Evolutionary conservation across 1,284 basidiomycete genomes (phyloP).

Genomic region (Boletellus deceptivus): DNA sequence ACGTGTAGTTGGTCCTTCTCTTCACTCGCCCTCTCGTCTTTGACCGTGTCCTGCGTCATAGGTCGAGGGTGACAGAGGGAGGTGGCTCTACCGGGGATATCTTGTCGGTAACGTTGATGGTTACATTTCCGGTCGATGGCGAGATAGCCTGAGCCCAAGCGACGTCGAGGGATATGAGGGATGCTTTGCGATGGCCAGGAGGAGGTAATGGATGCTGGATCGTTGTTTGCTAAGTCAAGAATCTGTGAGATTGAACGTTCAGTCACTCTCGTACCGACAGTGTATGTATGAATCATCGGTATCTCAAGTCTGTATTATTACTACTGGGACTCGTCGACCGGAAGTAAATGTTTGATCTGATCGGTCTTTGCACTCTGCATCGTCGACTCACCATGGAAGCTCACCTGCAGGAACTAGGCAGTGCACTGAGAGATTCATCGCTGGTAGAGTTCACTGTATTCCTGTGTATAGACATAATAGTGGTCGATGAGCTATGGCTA

Average conservation of each 20-base stretch:
- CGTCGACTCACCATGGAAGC: background rate
- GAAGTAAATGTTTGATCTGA: background rate
- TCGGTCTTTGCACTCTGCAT: background rate
- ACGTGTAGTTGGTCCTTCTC: slow-evolving; percentile 27
- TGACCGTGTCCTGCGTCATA: slow-evolving; percentile 27
- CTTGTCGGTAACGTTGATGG: slow-evolving; percentile 63
- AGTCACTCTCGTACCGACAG: background rate
- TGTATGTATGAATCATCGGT: no score
- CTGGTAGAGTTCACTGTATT: slow-evolving; percentile 3
- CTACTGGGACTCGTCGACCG: no score
- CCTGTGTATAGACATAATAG: slow-evolving; percentile 3
- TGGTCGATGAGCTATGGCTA: slow-evolving; percentile 21
- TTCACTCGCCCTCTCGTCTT: background rate
- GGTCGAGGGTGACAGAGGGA: slow-evolving; percentile 66
- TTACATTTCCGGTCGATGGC: slow-evolving; percentile 69
- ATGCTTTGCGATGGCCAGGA: slow-evolving; percentile 69
- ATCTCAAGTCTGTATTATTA: no score
- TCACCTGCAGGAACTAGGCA: background rate
- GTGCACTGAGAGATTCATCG: background rate
- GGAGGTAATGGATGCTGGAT: slow-evolving; percentile 38
- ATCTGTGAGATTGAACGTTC: background rate
- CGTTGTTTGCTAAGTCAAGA: background rate
- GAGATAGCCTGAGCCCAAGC: slow-evolving; percentile 63
- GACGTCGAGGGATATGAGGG: slow-evolving; percentile 67
- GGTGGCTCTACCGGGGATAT: slow-evolving; percentile 76